Base-by-base conservation (phyloP, 345 rosid species). In the Cardamine chenopodiifolia region DNA sequence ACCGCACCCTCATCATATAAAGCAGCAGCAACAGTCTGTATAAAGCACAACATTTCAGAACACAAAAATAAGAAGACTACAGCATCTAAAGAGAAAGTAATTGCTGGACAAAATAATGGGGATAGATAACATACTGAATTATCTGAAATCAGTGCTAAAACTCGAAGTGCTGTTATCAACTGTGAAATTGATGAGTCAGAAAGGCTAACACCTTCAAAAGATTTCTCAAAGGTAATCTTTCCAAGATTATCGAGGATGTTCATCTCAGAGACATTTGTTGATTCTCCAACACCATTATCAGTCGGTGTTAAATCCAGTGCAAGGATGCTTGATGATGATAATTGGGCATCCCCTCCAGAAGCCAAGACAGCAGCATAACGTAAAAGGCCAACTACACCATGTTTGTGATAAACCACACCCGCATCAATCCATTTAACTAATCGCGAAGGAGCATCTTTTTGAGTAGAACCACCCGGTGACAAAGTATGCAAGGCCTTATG, bases 361-460 rank as follows among this genome's bases (percentile, higher is more conserved):
- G 92, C 97, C 80, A 95, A 74, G 63, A 83, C 86, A 49, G 97
- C 92, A 80, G 89, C 90, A 83, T 95, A 95, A 40, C 93, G 88
- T 66, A 95, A 83, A 81, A 95, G 97, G 66, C 99, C 97, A 81
- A 85, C 84, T 68, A 85, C 84, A 61, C 97, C 97, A 78, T 85
- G 88, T 85, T 95, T 95, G 75, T 95, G 96, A 84, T 90, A 91
- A 75, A 92, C 96, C 45, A 89, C 84, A 52, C 91, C 96, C 79
- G 96, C 90, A 89, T 95, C 99, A 72, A 92, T 85, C 97, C 97
- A 95, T 62, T 90, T 97, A 81, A 94, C 81, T 74, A 92, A 83
- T 74, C 99, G 84, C 66, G 93, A 82, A 57, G 97, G 99, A 71
- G 97, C 90, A 79, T 92, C 97, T 83, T 92, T 95, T 72, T 88